These are phyloP conservation scores for Chlorella ohadii DNA, from an alignment of 139 green algal species.

Conservation along the genomic window DNA sequence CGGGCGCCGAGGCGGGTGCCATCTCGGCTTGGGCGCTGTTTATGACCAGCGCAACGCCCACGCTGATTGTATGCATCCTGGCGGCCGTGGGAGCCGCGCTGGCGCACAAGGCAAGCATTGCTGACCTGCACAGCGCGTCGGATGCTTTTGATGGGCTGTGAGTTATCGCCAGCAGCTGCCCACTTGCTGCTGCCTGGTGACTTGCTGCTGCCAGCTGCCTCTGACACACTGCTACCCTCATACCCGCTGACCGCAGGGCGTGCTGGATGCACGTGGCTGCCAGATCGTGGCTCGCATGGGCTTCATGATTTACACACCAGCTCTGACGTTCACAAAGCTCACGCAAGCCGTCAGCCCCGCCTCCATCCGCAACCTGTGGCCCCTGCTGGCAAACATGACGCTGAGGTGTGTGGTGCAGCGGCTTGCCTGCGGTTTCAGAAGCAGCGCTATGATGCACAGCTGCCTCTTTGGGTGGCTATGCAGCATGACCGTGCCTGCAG, in stretches of 20 bases:
- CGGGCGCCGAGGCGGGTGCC: neutral
- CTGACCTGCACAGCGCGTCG: no score
- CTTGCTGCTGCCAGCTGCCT: neutral
- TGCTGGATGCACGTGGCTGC: conserved; percentile 10
- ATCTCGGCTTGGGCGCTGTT: conserved; percentile 20
- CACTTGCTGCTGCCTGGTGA: neutral
- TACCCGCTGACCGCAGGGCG: neutral
- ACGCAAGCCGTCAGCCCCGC: conserved; percentile 18
- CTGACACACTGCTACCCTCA: no score
- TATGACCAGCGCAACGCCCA: conserved; percentile 28
- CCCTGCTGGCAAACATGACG: conserved; percentile 44
- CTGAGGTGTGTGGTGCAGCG: no score
- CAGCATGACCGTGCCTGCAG: no score
- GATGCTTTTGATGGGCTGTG: no score
- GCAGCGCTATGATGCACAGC: no score
- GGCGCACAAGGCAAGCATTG: conserved; percentile 16
- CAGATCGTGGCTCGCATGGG: conserved; percentile 20
- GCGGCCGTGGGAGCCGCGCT: conserved; percentile 11
- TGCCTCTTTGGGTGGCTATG: no score
- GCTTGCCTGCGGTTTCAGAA: no score
- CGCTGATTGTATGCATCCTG: conserved; percentile 31
- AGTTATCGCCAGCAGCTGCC: no score
- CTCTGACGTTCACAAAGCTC: conserved; percentile 41
- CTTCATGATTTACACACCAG: conserved; percentile 35
- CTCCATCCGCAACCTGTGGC: conserved; percentile 41